phyloP scores from a whole-genome alignment of 192 early-diverging fungal genomes.

The Linderina pennispora region DNA sequence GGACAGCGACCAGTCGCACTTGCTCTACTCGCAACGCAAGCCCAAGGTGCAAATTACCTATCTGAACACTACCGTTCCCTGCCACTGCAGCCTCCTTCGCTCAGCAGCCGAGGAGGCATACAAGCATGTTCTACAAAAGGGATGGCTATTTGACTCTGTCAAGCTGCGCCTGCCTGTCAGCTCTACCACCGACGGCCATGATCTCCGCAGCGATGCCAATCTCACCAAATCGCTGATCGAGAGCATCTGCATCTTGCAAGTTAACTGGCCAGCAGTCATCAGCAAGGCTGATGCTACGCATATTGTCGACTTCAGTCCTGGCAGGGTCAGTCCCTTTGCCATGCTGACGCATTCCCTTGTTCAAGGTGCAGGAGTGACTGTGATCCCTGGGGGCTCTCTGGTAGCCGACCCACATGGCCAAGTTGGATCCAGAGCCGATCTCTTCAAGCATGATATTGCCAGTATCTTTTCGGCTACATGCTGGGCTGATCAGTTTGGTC shows the following conservation, averaged over 20 bases:
- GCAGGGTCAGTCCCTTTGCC: conserved; percentile 76
- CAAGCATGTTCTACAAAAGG: too few species aligned
- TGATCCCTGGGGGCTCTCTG: conserved; percentile 12
- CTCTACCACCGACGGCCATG: conserved; percentile 11
- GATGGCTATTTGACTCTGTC: conserved; percentile 8
- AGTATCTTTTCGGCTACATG: conserved; percentile 57
- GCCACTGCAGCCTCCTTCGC: too few species aligned
- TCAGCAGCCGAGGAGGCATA: too few species aligned
- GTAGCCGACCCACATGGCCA: neutral
- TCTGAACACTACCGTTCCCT: too few species aligned
- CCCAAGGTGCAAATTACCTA: too few species aligned
- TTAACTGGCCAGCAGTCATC: conserved; percentile 29
- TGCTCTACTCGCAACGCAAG: too few species aligned
- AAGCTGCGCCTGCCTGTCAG: conserved; percentile 9
- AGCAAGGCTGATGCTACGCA: conserved; percentile 46
- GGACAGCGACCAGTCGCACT: too few species aligned
- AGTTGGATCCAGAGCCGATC: conserved; percentile 58
- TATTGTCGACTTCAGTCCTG: conserved; percentile 89
- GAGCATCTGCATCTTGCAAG: conserved; percentile 18
- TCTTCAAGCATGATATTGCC: conserved; percentile 64
- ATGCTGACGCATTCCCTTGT: conserved; percentile 73
- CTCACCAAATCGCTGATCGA: conserved; percentile 12
- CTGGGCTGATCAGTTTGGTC: conserved; percentile 76
- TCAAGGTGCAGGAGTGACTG: conserved; percentile 73
- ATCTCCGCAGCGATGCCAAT: conserved; percentile 6